These are phyloP conservation scores for Jamesozyma gamospora DNA, from an alignment of 805 yeast species.

Conservation along the genomic window DNA sequence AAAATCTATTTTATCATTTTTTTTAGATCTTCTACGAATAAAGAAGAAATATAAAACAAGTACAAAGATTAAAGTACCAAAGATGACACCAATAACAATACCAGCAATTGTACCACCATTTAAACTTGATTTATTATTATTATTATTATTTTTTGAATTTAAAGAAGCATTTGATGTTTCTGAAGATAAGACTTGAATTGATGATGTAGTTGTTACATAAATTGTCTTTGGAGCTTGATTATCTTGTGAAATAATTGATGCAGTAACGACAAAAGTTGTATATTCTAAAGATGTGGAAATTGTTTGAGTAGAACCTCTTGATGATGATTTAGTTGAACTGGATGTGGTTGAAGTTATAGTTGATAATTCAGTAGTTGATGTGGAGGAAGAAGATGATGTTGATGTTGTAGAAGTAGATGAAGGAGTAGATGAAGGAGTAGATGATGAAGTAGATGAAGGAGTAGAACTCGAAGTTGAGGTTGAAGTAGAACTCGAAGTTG, in stretches of 20 bases:
- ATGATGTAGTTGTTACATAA: constrained; percentile 21
- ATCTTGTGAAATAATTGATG: constrained; percentile 18
- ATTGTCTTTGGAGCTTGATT: constrained; percentile 16
- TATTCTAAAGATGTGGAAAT: constrained; percentile 15
- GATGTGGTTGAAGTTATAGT: constrained; percentile 7
- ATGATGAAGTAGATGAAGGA: background rate
- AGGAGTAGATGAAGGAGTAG: background rate
- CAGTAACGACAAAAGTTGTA: constrained; percentile 18
- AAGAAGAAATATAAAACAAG: too few relatives aligned
- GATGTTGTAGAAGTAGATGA: constrained; percentile 7
- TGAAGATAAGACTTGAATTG: constrained; percentile 13
- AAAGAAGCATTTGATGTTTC: background rate
- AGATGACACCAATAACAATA: constrained; percentile 43
- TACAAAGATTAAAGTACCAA: constrained; percentile 33
- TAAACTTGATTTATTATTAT: constrained; percentile 4
- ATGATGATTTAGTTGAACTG: background rate
- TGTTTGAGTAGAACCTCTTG: constrained; percentile 3
- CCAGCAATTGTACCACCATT: constrained; percentile 50
- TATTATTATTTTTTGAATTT: background rate
- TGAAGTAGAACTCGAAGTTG: background rate
- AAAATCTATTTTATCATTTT: constrained; percentile 23
- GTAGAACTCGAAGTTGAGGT: background rate
- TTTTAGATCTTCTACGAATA: constrained; percentile 21
- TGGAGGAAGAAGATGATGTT: constrained; percentile 2
- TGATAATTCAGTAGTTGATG: too few relatives aligned